These are phyloP conservation scores for Termitomyces sp. DNA, from an alignment of 768 basidiomycete species.

Conservation along the genomic window DNA sequence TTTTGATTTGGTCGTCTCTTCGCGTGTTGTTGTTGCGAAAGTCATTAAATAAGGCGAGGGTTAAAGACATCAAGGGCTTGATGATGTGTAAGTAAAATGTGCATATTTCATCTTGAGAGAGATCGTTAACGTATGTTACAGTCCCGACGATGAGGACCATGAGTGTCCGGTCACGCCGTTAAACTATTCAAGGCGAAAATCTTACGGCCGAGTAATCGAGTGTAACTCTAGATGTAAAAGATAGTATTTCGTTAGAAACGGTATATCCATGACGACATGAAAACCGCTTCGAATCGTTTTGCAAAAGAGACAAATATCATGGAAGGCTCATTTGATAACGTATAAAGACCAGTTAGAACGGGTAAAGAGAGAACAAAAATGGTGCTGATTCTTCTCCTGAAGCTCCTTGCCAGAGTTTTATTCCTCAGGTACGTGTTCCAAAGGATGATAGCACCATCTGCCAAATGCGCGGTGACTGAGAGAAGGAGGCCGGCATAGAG, in stretches of 20 bases:
- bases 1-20: slow-evolving; percentile 56
- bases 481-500: slow-evolving; percentile 62
- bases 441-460: slow-evolving; percentile 56
- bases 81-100: slow-evolving; percentile 60
- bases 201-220: neutral
- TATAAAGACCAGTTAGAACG: slow-evolving; percentile 52
- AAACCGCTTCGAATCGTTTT: slow-evolving; percentile 49
- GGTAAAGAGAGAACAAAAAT: slow-evolving; percentile 41
- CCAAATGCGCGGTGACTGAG: slow-evolving; percentile 54
- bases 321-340: slow-evolving; percentile 54
- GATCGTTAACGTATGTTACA: slow-evolving; percentile 17
- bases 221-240: neutral
- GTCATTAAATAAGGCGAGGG: slow-evolving; percentile 49
- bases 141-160: slow-evolving; percentile 66
- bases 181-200: neutral
- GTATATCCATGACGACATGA: slow-evolving; percentile 44
- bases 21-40: slow-evolving; percentile 56
- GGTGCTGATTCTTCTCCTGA: slow-evolving; percentile 23
- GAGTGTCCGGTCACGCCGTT: slow-evolving; percentile 48
- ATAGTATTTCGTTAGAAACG: too few relatives aligned
- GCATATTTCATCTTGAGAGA: neutral
- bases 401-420: slow-evolving; percentile 11
- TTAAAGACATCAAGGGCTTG: slow-evolving; percentile 63
- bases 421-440: slow-evolving; percentile 45
- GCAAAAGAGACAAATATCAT: slow-evolving; percentile 49